Conservation (phyloP, 2,329 filamentous ascomycete genomes). For the Sodiomyces alkalinus region DNA sequence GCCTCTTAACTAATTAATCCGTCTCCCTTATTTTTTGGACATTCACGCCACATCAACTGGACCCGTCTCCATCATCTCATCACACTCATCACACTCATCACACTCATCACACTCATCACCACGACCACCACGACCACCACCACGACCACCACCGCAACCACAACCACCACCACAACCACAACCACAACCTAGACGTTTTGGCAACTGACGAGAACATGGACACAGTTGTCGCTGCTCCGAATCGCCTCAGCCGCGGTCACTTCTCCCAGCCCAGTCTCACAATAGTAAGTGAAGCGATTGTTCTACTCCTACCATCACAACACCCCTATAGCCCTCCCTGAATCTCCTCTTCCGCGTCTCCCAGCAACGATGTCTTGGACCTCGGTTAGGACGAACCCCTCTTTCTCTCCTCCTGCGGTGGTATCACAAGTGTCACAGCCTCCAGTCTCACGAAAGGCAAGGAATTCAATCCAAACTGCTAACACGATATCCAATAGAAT, state of each 20-base stretch:
- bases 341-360: background rate
- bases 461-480: conserved; percentile 1
- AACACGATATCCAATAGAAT: conserved; percentile 4
- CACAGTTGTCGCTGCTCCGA: too few relatives aligned
- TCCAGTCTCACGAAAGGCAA: background rate
- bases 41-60: background rate
- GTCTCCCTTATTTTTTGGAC: background rate
- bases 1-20: background rate
- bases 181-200: background rate
- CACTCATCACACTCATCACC: background rate
- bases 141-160: background rate
- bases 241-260: background rate
- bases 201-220: background rate
- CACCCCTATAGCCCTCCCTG: background rate
- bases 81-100: background rate
- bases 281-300: background rate
- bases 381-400: background rate
- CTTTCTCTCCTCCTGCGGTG: too few relatives aligned
- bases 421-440: background rate
- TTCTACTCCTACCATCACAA: background rate
- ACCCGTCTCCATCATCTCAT: background rate
- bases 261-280: background rate
- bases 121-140: background rate
- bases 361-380: background rate
- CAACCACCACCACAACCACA: background rate